Conservation (phyloP, 225 moss, liverwort and hornwort genomes). For the Bryum argenteum region DNA sequence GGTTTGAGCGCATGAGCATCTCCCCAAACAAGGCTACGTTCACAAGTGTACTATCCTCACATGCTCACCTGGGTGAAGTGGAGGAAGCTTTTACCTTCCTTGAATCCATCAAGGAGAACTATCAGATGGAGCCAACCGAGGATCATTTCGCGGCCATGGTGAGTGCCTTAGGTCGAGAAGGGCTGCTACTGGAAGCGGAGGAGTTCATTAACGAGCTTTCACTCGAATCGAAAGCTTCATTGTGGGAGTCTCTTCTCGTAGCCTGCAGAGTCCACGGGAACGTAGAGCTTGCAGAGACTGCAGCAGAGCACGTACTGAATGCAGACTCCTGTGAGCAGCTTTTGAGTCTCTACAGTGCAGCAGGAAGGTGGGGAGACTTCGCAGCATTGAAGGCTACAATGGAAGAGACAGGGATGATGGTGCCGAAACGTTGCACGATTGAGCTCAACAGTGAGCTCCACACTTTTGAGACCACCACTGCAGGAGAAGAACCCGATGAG, state of each 20-base stretch:
- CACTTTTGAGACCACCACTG: constrained; percentile 31
- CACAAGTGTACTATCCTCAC: constrained; percentile 40
- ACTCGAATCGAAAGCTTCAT: constrained; percentile 29
- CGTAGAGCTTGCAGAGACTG: constrained; percentile 55
- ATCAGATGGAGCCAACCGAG: constrained; percentile 39
- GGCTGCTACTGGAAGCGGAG: constrained; percentile 58
- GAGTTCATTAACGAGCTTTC: constrained; percentile 53
- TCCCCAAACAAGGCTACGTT: constrained; percentile 40
- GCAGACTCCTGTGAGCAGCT: constrained; percentile 49
- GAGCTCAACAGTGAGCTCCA: constrained; percentile 46
- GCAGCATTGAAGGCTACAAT: constrained; percentile 37
- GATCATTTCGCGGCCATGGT: constrained; percentile 66
- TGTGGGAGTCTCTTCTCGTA: constrained; percentile 59
- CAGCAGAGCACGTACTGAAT: constrained; percentile 44
- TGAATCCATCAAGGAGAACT: constrained; percentile 45
- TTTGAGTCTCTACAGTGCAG: constrained; percentile 45
- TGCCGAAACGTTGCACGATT: constrained; percentile 37
- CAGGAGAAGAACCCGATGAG: constrained; percentile 1
- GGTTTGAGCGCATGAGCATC: constrained; percentile 38
- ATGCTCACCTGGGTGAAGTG: constrained; percentile 42
- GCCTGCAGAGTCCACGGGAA: constrained; percentile 57
- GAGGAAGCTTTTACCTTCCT: constrained; percentile 52
- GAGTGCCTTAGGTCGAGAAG: constrained; percentile 55
- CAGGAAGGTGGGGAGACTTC: constrained; percentile 56
- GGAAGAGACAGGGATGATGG: constrained; percentile 44